Percentiles rank a stretch among this genome's conserved stretches.
These are phyloP conservation scores for Tephrocybe sp. DNA, from an alignment of 768 basidiomycete species.

Conservation along the genomic window DNA sequence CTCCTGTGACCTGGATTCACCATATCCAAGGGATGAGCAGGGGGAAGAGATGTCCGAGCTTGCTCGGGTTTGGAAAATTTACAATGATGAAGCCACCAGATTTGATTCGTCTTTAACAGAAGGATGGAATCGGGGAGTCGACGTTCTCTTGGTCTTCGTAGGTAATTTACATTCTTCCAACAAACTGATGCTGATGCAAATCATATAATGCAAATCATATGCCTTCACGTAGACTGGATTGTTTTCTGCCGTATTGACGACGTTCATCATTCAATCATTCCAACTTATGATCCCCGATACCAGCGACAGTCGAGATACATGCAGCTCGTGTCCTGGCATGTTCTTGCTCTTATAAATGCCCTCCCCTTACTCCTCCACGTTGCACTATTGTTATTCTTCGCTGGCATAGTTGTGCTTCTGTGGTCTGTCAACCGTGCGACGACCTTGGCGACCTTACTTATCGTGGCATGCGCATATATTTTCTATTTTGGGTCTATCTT, in stretches of 20 bases:
- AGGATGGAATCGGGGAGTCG: conserved; percentile 41
- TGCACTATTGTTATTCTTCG: conserved; percentile 42
- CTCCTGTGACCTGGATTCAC: neutral
- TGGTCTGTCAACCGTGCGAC: conserved; percentile 36
- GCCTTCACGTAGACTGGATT: conserved; percentile 39
- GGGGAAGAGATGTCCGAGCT: conserved; percentile 34
- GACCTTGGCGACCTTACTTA: conserved; percentile 31
- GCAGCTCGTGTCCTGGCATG: conserved; percentile 37
- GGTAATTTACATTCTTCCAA: conserved; percentile 15
- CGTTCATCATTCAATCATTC: conserved; percentile 43
- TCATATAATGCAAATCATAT: neutral
- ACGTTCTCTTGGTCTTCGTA: conserved; percentile 45
- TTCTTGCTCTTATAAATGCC: conserved; percentile 37
- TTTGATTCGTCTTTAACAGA: conserved; percentile 35
- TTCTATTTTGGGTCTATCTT: conserved; percentile 39
- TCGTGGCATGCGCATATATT: conserved; percentile 33
- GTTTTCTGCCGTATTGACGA: conserved; percentile 44
- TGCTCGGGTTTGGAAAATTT: conserved; percentile 41
- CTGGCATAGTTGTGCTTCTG: conserved; percentile 39
- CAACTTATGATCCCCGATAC: conserved; percentile 34
- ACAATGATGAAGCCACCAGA: conserved; percentile 38
- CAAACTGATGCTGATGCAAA: neutral
- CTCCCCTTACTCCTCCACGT: conserved; percentile 40
- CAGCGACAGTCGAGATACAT: conserved; percentile 35
- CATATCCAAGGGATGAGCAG: conserved; percentile 23